A percentile compares a stretch with the other conserved stretches of the same genome.
Evolutionary conservation across 345 rosid genomes (phyloP).

Genomic region (Salix viminalis): DNA sequence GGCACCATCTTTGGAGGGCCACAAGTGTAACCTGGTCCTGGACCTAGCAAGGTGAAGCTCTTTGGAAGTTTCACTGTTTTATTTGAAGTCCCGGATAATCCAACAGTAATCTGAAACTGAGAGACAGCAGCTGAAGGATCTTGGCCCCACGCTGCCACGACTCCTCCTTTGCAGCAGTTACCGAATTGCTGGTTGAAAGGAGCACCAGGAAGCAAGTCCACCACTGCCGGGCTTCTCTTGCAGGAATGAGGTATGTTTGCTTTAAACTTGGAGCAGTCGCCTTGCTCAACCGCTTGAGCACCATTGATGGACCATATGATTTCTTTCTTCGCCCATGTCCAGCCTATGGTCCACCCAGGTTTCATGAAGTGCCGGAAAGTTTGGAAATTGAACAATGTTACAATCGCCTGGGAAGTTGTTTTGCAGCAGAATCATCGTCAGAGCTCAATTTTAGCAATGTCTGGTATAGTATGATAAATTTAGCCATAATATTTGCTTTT

Average conservation of each 20-base stretch:
- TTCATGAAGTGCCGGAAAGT: constrained; percentile 62
- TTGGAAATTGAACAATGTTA: constrained; percentile 74
- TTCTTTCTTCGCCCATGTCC: constrained; percentile 94
- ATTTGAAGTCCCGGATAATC: constrained; percentile 72
- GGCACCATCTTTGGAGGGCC: constrained; percentile 77
- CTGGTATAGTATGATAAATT: background rate
- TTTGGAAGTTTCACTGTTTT: constrained; percentile 78
- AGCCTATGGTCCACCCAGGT: constrained; percentile 84
- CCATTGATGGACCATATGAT: constrained; percentile 79
- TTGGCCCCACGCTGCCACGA: constrained; percentile 69
- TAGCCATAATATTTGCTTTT: background rate
- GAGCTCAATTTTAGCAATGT: background rate
- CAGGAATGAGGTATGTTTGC: constrained; percentile 80
- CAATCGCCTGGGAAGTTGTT: constrained; percentile 50
- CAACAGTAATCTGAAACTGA: constrained; percentile 71
- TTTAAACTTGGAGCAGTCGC: constrained; percentile 93
- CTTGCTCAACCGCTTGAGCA: constrained; percentile 84
- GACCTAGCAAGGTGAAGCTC: constrained; percentile 81
- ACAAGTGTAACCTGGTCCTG: constrained; percentile 85
- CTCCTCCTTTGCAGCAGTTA: constrained; percentile 94
- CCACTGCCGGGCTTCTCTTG: constrained; percentile 63
- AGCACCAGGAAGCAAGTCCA: constrained; percentile 73
- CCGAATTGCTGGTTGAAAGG: constrained; percentile 73
- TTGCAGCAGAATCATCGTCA: background rate
- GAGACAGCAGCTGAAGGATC: constrained; percentile 70